Evolutionary conservation across 106 monocot genomes (phyloP), one percentile per base, ranked within the genome.

Genomic region (Acanthochlamys bracteata): DNA sequence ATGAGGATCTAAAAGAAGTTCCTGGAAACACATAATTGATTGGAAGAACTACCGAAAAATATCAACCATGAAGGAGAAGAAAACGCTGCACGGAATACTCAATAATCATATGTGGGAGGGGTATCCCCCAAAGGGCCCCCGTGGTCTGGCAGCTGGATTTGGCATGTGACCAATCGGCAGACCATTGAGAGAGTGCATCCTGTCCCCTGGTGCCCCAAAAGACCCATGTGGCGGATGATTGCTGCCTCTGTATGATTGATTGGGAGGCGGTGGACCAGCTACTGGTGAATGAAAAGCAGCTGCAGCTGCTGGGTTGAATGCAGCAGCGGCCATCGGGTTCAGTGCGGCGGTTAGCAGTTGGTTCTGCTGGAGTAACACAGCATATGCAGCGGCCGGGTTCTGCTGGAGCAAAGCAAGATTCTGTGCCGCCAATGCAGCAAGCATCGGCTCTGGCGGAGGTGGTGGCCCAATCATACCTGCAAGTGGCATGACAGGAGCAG

Each of bases 371-470:
- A 74, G 57, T 52, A 70, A 8, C 20, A 55, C 65, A 10, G 46
- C 53, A 24, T 79, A 79, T 4, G 69, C 54, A 6, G 69, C 53
- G 4, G n/a, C n/a, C n/a, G 74, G 79, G 60, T 66, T 74, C 49
- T 78, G 78, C 19, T 63, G 20, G 12, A 60, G 39, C 33, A 73
- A n/a, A 6, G 69, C 58, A 20, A 65, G 55, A 52, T 65, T 79
- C 73, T 79, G 78, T 10, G 69, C 63, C 11, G 70, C 66, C 43
- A 53, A 52, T 1, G 64, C 67, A 0, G 68, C 67, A 7, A 74
- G 55, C 45, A 66, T 41, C 2, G 73, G 53, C 63, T 69, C 66
- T 40, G 60, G 75, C 16, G 58, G 10, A 3, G 60, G n/a, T n/a
- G n/a, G n/a, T n/a, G n/a, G n/a, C n/a, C n/a, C n/a, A n/a, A n/a